A percentile compares a stretch with the other conserved stretches of the same genome.
phyloP scores from a whole-genome alignment of 2,329 filamentous ascomycete genomes.

The Colletotrichum orchidophilum region DNA sequence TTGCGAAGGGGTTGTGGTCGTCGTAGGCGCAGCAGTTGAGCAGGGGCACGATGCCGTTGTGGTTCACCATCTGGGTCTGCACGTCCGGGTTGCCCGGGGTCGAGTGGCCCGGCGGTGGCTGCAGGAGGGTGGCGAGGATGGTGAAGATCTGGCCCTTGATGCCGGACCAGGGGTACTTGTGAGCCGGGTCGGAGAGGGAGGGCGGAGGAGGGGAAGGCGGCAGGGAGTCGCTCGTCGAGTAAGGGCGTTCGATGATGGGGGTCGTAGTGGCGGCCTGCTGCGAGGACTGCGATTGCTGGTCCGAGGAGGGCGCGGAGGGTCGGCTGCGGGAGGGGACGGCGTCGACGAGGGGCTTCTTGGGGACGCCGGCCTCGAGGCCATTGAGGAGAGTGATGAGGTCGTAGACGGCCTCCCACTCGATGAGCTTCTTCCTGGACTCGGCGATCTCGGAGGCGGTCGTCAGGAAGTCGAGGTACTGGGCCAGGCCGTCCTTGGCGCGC shows the following conservation, averaged over 20 bases:
- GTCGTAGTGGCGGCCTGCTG: slow-evolving; percentile 39
- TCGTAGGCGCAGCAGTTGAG: slow-evolving; percentile 92
- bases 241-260: slow-evolving; percentile 71
- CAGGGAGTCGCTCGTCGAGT: slow-evolving; percentile 48
- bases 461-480: slow-evolving; percentile 94
- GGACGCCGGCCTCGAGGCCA: slow-evolving; percentile 87
- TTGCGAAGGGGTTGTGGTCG: slow-evolving; percentile 92
- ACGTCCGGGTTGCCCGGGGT: slow-evolving; percentile 76
- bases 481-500: slow-evolving; percentile 91
- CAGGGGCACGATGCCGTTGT: slow-evolving; percentile 87
- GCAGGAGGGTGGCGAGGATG: slow-evolving; percentile 87
- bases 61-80: slow-evolving; percentile 85
- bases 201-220: slow-evolving; percentile 52
- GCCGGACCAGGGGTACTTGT: slow-evolving; percentile 74
- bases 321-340: slow-evolving; percentile 35
- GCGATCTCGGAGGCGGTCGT: slow-evolving; percentile 87
- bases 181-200: slow-evolving; percentile 69
- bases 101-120: slow-evolving; percentile 74
- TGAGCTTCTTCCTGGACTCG: slow-evolving; percentile 83
- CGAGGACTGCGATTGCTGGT: slow-evolving; percentile 34
- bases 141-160: slow-evolving; percentile 94
- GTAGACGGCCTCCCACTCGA: slow-evolving; percentile 91
- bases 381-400: slow-evolving; percentile 89
- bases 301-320: slow-evolving; percentile 39
- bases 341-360: slow-evolving; percentile 77